phyloP scores from a whole-genome alignment of 768 basidiomycete species.

The Mycena maculata region DNA sequence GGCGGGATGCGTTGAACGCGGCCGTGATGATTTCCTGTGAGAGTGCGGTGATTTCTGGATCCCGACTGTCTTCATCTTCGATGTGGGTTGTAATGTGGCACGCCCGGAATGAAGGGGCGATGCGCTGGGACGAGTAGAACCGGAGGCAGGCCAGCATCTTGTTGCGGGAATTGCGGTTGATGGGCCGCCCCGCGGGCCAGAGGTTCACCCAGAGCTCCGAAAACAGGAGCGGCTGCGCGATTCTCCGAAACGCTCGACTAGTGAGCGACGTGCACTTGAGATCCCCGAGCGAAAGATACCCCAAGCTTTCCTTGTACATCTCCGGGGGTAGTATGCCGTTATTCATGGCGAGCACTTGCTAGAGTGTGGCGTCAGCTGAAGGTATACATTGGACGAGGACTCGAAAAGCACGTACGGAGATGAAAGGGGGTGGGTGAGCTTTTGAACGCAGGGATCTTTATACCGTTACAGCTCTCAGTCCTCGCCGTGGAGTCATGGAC shows the following conservation, averaged over 20 bases:
- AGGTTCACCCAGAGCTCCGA: not conserved
- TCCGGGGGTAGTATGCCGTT: not conserved
- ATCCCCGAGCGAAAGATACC: not conserved
- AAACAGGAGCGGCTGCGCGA: conserved; percentile 9
- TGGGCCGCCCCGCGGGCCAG: not conserved
- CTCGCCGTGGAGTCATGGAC: too few species aligned
- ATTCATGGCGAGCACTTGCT: not conserved
- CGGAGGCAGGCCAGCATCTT: not conserved
- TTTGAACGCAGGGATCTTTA: too few species aligned
- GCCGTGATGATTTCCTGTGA: not conserved
- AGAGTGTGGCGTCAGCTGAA: too few species aligned
- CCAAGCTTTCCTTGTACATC: not conserved
- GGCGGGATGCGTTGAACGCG: not conserved
- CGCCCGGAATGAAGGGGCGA: not conserved
- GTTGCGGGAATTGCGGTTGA: not conserved
- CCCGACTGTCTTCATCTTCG: not conserved
- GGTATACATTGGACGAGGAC: too few species aligned
- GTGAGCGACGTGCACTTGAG: not conserved
- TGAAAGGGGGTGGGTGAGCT: too few species aligned
- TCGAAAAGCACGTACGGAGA: too few species aligned
- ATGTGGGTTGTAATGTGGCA: not conserved
- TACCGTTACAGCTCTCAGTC: too few species aligned
- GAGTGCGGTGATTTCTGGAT: too few species aligned
- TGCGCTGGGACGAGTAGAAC: not conserved
- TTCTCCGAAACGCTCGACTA: not conserved